Percentiles rank a stretch among this genome's conserved stretches.
These are phyloP conservation scores for Amanita phalloides DNA, from an alignment of 768 basidiomycete genomes.

Conservation along the genomic window DNA sequence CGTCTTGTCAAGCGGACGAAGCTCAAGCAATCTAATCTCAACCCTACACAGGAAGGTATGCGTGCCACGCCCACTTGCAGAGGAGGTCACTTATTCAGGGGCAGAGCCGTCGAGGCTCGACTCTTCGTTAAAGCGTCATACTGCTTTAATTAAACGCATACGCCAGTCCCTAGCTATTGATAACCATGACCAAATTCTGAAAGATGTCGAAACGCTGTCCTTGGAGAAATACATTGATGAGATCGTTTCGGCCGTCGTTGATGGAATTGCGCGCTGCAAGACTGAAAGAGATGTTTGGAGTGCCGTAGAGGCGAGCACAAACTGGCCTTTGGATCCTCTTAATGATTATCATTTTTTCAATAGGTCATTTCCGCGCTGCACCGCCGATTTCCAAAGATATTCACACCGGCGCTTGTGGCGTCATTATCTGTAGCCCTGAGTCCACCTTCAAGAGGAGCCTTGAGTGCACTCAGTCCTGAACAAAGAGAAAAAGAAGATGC, in stretches of 20 bases:
- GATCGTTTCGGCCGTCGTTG: slow-evolving; percentile 76
- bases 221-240: slow-evolving; percentile 97
- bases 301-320: slow-evolving; percentile 73
- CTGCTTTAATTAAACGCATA: slow-evolving; percentile 89
- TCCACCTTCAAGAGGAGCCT: slow-evolving; percentile 44
- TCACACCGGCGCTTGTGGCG: slow-evolving; percentile 62
- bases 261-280: slow-evolving; percentile 82
- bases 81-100: neutral
- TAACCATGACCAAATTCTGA: slow-evolving; percentile 78
- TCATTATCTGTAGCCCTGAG: slow-evolving; percentile 47
- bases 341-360: slow-evolving; percentile 3
- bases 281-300: slow-evolving; percentile 88
- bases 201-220: slow-evolving; percentile 83
- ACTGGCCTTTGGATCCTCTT: neutral
- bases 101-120: slow-evolving; percentile 73
- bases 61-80: slow-evolving; percentile 5
- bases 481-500: slow-evolving; percentile 92
- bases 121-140: slow-evolving; percentile 93
- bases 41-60: slow-evolving; percentile 37
- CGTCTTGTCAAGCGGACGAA: slow-evolving; percentile 47
- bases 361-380: slow-evolving; percentile 87
- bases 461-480: slow-evolving; percentile 53
- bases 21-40: slow-evolving; percentile 47
- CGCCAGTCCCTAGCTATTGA: slow-evolving; percentile 77
- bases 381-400: slow-evolving; percentile 71